phyloP scores from a whole-genome alignment of 768 basidiomycete genomes.

The Erythrobasidium yunnanense region DNA sequence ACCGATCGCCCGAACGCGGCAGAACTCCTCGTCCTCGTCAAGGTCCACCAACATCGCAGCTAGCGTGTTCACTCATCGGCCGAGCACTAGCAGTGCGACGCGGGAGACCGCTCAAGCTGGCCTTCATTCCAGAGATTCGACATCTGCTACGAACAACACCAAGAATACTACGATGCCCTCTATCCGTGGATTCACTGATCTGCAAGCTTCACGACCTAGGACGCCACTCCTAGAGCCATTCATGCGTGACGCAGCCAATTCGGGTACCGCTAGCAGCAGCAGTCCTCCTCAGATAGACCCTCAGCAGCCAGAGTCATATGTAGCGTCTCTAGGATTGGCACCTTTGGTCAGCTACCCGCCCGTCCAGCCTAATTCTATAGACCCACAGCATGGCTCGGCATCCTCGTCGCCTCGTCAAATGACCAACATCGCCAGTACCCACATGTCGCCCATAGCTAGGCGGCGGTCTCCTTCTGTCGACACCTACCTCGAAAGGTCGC shows the following conservation, averaged over 20 bases:
- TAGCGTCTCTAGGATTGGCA: conserved; percentile 9
- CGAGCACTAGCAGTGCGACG: not conserved
- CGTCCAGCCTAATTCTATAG: not conserved
- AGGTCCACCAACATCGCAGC: not conserved
- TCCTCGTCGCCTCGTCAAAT: not conserved
- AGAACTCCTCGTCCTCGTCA: conserved; percentile 12
- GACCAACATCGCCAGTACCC: not conserved
- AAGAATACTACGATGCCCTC: not conserved
- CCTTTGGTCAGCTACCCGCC: not conserved
- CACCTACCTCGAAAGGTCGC: not conserved
- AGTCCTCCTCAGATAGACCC: conserved; percentile 10
- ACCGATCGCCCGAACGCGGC: conserved; percentile 3
- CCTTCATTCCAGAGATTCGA: not conserved
- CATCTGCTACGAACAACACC: not conserved
- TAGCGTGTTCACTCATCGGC: conserved; percentile 4
- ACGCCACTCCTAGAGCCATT: conserved; percentile 23
- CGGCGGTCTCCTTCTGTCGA: not conserved
- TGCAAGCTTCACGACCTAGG: not conserved
- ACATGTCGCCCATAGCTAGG: not conserved
- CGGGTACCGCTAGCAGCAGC: not conserved
- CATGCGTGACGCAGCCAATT: not conserved
- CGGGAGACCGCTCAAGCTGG: conserved; percentile 1
- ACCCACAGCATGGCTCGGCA: not conserved
- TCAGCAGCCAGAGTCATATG: conserved; percentile 3
- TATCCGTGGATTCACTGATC: conserved; percentile 11